Evolutionary conservation across 768 basidiomycete genomes (phyloP), one percentile per base, ranked within the genome.

Genomic region (Boletus insuetus): DNA sequence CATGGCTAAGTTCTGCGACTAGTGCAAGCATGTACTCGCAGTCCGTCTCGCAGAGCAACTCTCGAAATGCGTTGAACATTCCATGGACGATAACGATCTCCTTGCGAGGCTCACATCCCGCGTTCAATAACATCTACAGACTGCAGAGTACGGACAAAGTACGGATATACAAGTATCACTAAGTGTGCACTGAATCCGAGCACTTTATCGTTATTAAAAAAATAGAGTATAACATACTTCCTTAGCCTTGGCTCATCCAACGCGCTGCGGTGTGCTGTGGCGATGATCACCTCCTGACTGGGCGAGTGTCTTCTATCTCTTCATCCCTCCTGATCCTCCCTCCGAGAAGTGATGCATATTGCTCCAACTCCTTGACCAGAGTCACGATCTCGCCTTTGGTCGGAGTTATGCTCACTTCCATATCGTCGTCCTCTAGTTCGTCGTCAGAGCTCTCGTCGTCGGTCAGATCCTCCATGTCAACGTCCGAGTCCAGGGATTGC

Each of bases 11-110:
- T 24, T 59, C 34, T 13, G n/a, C 44, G 16, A 6, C 39, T 39
- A 92, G 91, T 93, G 91, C 65, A 92, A 93, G 66, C 91, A 93
- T 67, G 69, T 89, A 3, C 75, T 93, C 24, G 91, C 90, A 3
- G 77, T 80, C 13, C 72, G 77, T 14, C 72, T 93, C 14, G 86
- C 87, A 3, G 69, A 79, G 26, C 79, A 77, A 49, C 67, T 89
- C 47, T 73, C 73, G 4, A 75, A 75, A 51, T 83, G 76, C 55
- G 61, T 82, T 37, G 78, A 85, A 49, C 79, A 82, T 20, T 69
- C 75, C 34, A 67, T 81, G 43, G 69, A 65, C 24, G 64, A 69
- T 4, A 76, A 82, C 51, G 81, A 84, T 35, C 72, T 89, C n/a
- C 74, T 76, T 19, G 52, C 70, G 26, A 67, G 51, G 32, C 49